Percentiles rank a stretch among this genome's conserved stretches.
Conservation (phyloP, 78 protist genomes). For the Chrysochromulina parva region DNA sequence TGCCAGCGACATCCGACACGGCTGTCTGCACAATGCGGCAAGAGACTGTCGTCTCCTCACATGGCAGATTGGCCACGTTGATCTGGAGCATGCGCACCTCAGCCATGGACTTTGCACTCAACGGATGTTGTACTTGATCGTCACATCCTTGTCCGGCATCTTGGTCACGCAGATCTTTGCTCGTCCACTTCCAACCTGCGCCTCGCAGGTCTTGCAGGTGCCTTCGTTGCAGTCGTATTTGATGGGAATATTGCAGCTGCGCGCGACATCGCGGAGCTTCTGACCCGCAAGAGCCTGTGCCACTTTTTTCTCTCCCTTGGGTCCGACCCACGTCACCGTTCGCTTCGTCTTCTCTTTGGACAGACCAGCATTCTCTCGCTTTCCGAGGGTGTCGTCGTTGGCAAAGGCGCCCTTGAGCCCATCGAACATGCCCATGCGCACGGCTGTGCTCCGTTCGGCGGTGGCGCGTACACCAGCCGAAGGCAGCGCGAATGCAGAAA, state of each 20-base stretch:
- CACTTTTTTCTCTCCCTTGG: neutral
- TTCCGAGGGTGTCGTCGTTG: neutral
- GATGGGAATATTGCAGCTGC: neutral
- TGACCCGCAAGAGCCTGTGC: neutral
- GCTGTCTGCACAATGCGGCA: too few species aligned
- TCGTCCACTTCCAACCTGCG: neutral
- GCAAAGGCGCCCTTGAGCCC: neutral
- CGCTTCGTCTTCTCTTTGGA: slow-evolving; percentile 3
- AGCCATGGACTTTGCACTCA: too few species aligned
- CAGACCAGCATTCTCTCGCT: neutral
- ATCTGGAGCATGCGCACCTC: too few species aligned
- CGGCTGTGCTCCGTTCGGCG: too few species aligned
- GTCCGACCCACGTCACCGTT: neutral
- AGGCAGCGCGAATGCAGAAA: too few species aligned
- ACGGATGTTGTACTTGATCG: too few species aligned
- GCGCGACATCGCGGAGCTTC: neutral
- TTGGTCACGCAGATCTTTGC: neutral
- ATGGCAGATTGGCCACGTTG: too few species aligned
- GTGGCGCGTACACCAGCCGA: too few species aligned
- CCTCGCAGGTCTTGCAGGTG: slow-evolving; percentile 17
- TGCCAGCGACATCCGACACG: too few species aligned
- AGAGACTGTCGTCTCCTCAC: too few species aligned
- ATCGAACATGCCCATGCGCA: neutral
- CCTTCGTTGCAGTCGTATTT: slow-evolving; percentile 5
- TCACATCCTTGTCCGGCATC: too few species aligned